Evolutionary conservation across 2,329 filamentous ascomycete species (phyloP), one percentile per base, ranked within the genome.

Genomic region (Lachnellula willkommii): DNA sequence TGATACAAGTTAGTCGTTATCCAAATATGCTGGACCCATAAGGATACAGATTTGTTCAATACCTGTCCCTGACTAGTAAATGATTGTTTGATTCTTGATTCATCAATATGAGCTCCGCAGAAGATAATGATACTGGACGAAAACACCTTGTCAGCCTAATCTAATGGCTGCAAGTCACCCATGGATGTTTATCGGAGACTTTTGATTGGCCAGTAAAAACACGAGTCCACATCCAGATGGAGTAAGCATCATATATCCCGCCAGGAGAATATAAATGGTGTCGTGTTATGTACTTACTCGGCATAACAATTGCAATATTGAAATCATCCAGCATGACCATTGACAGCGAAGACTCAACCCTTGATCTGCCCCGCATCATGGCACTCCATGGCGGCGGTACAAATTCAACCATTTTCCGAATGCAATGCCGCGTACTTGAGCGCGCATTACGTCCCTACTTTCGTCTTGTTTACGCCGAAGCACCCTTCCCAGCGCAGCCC

Each of bases 391-490:
- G 62, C 22, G 56, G 60, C 22, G 62, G 62, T 4, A 60, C 62
- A 12, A 61, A 56, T 51, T 36, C 54, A n/a, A 60, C 48, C 4
- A 62, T 66, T 53, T 66, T 66, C 52, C 58, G 64, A 17, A 51
- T 61, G n/a, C 64, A 66, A 57, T 60, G 56, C 20, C 56, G 62
- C 46, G 58, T 60, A 32, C 54, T 66, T 6, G 58, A 60, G 40
- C 58, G 58, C 12, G 54, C 54, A 1, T 59, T 64, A 1, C 35
- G 54, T 5, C 69, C 77, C 6, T 71, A 78, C 47, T 90, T 90
- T 70, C 83, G 88, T 42, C 78, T 91, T 61, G 83, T 88, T 66
- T 93, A 87, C 72, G 83, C 81, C 61, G 82, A 91, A 63, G 88
- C 77, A 0, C 87, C 88, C 1, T 88, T 85, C 69, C 74, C 78